phyloP scores from a whole-genome alignment of 2,329 filamentous ascomycete species.

The Trichoderma sp. region DNA sequence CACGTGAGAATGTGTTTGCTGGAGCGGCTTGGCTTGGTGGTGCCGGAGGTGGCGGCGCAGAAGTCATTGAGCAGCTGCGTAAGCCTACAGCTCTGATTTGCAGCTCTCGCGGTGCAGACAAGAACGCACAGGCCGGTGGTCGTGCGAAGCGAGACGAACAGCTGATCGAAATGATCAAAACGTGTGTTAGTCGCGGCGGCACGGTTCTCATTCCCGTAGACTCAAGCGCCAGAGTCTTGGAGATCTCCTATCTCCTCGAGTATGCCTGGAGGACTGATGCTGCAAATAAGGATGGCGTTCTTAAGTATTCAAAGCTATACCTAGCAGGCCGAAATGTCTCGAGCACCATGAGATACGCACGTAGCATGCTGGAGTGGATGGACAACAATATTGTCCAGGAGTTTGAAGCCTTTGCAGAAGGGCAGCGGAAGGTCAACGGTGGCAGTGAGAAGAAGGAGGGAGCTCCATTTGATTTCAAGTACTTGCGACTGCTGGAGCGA shows the following conservation, averaged over 20 bases:
- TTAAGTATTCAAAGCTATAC: slow-evolving; percentile 64
- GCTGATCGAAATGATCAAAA: slow-evolving; percentile 76
- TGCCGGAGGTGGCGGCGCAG: slow-evolving; percentile 73
- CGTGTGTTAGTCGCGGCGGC: slow-evolving; percentile 76
- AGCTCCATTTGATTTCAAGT: slow-evolving; percentile 86
- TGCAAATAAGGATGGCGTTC: slow-evolving; percentile 48
- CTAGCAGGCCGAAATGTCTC: slow-evolving; percentile 83
- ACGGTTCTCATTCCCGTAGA: slow-evolving; percentile 93
- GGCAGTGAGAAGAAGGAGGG: slow-evolving; percentile 53
- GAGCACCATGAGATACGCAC: slow-evolving; percentile 84
- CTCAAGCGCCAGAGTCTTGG: slow-evolving; percentile 89
- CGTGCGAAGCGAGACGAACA: slow-evolving; percentile 81
- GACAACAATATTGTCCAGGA: slow-evolving; percentile 91
- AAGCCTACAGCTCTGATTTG: slow-evolving; percentile 94
- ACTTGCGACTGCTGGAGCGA: slow-evolving; percentile 78
- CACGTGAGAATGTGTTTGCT: slow-evolving; percentile 89
- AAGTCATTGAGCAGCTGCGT: slow-evolving; percentile 89
- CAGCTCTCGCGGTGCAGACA: slow-evolving; percentile 77
- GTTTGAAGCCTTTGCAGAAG: slow-evolving; percentile 70
- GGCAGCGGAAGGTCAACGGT: slow-evolving; percentile 45
- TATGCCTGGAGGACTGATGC: slow-evolving; percentile 79
- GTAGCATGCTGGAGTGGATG: slow-evolving; percentile 99
- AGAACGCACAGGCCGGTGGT: slow-evolving; percentile 66
- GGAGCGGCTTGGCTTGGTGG: slow-evolving; percentile 92
- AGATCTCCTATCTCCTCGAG: slow-evolving; percentile 88